These are phyloP conservation scores for Fusarium bactridioides DNA, from an alignment of 2,329 filamentous ascomycete genomes.

Conservation along the genomic window DNA sequence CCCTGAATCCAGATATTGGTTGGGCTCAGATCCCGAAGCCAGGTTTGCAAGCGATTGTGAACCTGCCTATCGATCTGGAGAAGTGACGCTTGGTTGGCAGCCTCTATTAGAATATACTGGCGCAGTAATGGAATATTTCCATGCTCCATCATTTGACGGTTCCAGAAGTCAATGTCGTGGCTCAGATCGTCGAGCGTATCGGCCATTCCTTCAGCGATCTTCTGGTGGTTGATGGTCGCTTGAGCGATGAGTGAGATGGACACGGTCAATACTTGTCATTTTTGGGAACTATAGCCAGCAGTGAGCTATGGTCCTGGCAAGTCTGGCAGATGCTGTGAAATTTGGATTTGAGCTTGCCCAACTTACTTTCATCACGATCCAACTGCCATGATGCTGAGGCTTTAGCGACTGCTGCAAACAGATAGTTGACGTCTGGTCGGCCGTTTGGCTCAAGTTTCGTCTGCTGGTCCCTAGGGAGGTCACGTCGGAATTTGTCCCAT, in stretches of 20 bases:
- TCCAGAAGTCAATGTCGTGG: neutral
- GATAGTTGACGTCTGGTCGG: neutral
- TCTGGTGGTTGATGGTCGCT: neutral
- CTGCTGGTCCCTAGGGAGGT: neutral
- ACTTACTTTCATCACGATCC: neutral
- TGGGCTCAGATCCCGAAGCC: neutral
- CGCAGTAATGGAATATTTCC: neutral
- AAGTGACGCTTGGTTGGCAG: neutral
- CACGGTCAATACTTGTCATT: neutral
- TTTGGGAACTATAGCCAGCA: neutral
- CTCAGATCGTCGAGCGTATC: neutral
- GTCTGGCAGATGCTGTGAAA: neutral
- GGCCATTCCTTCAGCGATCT: neutral
- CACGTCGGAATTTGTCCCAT: neutral
- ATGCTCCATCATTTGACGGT: neutral
- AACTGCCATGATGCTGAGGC: neutral
- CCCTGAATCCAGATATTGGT: neutral
- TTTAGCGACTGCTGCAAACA: rapidly evolving
- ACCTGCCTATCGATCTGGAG: neutral
- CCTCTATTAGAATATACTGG: neutral
- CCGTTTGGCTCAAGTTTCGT: rapidly evolving
- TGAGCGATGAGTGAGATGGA: neutral
- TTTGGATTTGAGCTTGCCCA: neutral
- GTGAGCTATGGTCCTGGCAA: neutral
- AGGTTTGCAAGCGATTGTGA: neutral